phyloP scores from a whole-genome alignment of 805 yeast genomes.

The Candida xyloterini region DNA sequence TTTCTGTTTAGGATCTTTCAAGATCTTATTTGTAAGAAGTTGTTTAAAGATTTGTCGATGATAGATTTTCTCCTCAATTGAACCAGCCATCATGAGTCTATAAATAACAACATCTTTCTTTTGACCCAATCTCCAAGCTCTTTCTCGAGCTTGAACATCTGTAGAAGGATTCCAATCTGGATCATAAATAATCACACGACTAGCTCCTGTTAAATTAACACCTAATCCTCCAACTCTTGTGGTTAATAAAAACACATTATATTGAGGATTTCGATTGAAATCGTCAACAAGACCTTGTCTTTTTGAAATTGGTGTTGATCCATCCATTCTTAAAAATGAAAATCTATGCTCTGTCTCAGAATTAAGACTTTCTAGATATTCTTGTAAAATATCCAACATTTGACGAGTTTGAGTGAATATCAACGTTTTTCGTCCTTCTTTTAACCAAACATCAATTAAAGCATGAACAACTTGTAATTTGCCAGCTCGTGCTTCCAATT shows the following conservation, averaged over 20 bases:
- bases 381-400: conserved; percentile 85
- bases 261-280: conserved; percentile 62
- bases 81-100: conserved; percentile 88
- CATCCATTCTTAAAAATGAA: conserved; percentile 85
- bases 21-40: conserved; percentile 84
- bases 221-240: conserved; percentile 97
- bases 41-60: conserved; percentile 97
- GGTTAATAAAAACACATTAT: conserved; percentile 73
- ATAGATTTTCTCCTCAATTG: conserved; percentile 94
- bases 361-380: conserved; percentile 48
- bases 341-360: conserved; percentile 29
- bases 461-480: conserved; percentile 87
- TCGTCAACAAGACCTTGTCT: conserved; percentile 79
- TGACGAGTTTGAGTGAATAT: conserved; percentile 92
- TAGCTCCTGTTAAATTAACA: conserved; percentile 91
- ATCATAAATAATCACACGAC: conserved; percentile 87
- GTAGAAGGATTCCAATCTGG: conserved; percentile 99
- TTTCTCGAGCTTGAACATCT: conserved; percentile 91
- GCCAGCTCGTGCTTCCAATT: conserved; percentile 62
- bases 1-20: conserved; percentile 93
- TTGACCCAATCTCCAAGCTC: conserved; percentile 98
- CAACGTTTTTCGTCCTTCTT: conserved; percentile 73
- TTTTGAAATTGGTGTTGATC: conserved; percentile 74
- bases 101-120: conserved; percentile 88
- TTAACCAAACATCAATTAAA: conserved; percentile 69